A percentile compares a stretch with the other conserved stretches of the same genome.
These are phyloP conservation scores for Panicum hallii DNA, from an alignment of 202 grass and related monocot species.

Conservation along the genomic window DNA sequence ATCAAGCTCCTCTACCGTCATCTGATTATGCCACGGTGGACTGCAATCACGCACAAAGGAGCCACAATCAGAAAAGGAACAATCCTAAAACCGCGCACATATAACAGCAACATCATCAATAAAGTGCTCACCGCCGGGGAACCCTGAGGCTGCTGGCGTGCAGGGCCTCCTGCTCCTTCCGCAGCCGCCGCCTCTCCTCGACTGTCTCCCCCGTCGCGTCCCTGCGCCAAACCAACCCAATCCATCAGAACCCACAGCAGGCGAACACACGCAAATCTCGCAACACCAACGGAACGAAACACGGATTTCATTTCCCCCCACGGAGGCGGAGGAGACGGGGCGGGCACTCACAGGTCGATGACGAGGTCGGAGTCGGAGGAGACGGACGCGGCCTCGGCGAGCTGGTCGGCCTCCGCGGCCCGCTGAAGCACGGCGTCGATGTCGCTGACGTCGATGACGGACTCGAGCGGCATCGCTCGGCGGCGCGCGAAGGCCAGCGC, in stretches of 20 bases:
- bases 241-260: not conserved
- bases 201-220: constrained; percentile 56
- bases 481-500: constrained; percentile 61
- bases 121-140: constrained; percentile 65
- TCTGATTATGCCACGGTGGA: constrained; percentile 74
- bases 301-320: not conserved
- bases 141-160: constrained; percentile 73
- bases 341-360: constrained; percentile 62
- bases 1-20: constrained; percentile 89
- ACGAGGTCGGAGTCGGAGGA: constrained; percentile 50
- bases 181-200: constrained; percentile 60
- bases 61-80: constrained; percentile 7
- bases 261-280: not conserved
- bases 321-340: too few relatives aligned
- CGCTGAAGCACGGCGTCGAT: constrained; percentile 82
- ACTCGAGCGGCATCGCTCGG: constrained; percentile 76
- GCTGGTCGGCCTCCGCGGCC: constrained; percentile 62
- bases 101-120: not conserved
- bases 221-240: constrained; percentile 42
- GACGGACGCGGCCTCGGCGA: constrained; percentile 33
- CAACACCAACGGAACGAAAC: not conserved
- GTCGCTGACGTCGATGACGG: constrained; percentile 86
- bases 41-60: constrained; percentile 44
- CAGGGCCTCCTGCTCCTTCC: constrained; percentile 82
- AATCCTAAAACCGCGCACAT: not conserved